Evolutionary conservation across 2,329 filamentous ascomycete species (phyloP).

Genomic region (Fusarium musae): DNA sequence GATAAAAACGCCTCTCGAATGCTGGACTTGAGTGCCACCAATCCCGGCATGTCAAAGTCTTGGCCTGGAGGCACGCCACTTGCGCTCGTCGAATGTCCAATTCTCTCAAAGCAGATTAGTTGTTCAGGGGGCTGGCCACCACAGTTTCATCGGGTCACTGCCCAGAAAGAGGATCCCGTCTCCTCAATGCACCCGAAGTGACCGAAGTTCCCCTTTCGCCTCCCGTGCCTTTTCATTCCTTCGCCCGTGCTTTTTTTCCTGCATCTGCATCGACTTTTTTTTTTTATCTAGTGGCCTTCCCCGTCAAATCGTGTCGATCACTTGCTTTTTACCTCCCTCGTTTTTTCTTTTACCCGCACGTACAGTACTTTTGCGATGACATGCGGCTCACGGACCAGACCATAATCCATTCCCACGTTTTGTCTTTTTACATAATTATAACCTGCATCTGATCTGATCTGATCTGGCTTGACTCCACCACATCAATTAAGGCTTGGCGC

Average conservation of each 20-base stretch:
- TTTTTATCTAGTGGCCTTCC: constrained; percentile 6
- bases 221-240: background rate
- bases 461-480: constrained; percentile 12
- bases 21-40: background rate
- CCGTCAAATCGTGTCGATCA: constrained; percentile 7
- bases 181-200: constrained; percentile 10
- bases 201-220: constrained; percentile 3
- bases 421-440: constrained; percentile 15
- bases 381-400: constrained; percentile 24
- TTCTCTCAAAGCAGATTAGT: background rate
- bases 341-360: background rate
- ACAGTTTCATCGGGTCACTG: background rate
- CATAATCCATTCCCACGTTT: background rate
- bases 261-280: background rate
- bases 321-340: background rate
- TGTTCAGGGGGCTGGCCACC: constrained; percentile 11
- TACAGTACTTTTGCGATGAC: background rate
- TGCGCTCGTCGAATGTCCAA: background rate
- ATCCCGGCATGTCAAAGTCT: constrained; percentile 9
- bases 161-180: constrained; percentile 2
- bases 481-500: constrained; percentile 8
- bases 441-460: constrained; percentile 12
- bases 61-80: constrained; percentile 8
- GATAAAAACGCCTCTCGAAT: background rate
- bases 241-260: background rate